These are phyloP conservation scores for Chiua virens DNA, from an alignment of 768 basidiomycete genomes.

Conservation along the genomic window DNA sequence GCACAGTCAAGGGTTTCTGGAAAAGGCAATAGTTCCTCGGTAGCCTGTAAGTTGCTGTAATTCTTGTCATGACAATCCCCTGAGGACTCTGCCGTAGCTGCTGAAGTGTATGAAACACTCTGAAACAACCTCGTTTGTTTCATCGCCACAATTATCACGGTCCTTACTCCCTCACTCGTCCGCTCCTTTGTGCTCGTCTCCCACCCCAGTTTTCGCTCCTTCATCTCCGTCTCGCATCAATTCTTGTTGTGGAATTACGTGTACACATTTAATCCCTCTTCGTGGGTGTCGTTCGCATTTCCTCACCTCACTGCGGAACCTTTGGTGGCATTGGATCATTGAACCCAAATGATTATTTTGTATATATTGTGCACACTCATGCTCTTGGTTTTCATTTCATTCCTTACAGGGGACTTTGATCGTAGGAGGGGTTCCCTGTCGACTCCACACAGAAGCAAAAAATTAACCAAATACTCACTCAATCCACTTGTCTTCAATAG, in stretches of 20 bases:
- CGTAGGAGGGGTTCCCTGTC: slow-evolving; percentile 6
- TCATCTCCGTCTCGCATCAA: slow-evolving; percentile 18
- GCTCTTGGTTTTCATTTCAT: background rate
- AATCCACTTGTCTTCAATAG: background rate
- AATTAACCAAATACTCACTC: background rate
- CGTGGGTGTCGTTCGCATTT: slow-evolving; percentile 14
- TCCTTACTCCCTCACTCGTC: slow-evolving; percentile 17
- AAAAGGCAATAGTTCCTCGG: slow-evolving; percentile 18
- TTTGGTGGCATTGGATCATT: background rate
- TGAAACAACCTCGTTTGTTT: slow-evolving; percentile 1
- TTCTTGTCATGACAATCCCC: background rate
- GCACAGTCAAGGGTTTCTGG: slow-evolving; percentile 34
- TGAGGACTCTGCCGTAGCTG: background rate
- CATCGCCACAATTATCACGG: slow-evolving; percentile 1
- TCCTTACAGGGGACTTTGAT: slow-evolving; percentile 1
- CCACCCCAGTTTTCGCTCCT: slow-evolving; percentile 8
- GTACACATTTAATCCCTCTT: slow-evolving; percentile 24
- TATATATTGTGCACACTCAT: slow-evolving; percentile 17
- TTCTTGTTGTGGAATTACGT: slow-evolving; percentile 34
- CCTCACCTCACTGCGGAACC: slow-evolving; percentile 6
- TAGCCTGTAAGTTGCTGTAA: slow-evolving; percentile 7
- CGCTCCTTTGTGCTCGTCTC: slow-evolving; percentile 4
- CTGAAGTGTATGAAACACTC: slow-evolving; percentile 1
- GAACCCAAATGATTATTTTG: slow-evolving; percentile 17
- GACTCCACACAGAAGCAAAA: background rate